These are phyloP conservation scores for Nothopassalora personata DNA, from an alignment of 2,329 filamentous ascomycete species.

Conservation along the genomic window DNA sequence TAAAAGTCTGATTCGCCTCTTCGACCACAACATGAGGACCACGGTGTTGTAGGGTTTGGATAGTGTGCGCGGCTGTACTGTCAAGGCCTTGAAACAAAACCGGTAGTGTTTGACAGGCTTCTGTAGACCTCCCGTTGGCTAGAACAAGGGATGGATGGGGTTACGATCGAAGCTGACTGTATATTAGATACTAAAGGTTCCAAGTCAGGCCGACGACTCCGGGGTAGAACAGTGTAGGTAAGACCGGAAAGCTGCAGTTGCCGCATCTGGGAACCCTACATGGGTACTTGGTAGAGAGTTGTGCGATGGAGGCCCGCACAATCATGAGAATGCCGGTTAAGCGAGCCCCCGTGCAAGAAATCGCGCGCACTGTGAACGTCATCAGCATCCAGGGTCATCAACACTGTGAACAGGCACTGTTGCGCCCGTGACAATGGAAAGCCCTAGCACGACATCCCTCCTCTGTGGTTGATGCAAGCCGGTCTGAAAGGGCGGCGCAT, in stretches of 20 bases:
- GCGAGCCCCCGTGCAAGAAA: background rate
- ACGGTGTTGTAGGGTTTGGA: too few relatives aligned
- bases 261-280: conserved; percentile 9
- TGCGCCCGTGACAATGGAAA: background rate
- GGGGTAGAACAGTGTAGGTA: conserved; percentile 4
- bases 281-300: conserved; percentile 2
- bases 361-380: conserved; percentile 1
- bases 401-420: background rate
- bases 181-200: conserved; percentile 7
- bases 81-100: too few relatives aligned
- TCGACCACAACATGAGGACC: too few relatives aligned
- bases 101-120: too few relatives aligned
- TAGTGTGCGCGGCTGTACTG: too few relatives aligned
- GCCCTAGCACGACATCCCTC: background rate
- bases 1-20: too few relatives aligned
- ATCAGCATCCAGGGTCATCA: conserved; percentile 5
- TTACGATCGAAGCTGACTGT: too few relatives aligned
- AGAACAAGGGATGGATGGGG: too few relatives aligned
- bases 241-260: conserved; percentile 16
- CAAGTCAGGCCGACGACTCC: conserved; percentile 14
- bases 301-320: background rate
- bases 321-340: background rate
- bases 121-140: too few relatives aligned
- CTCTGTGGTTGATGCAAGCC: background rate
- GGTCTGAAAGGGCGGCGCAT: conserved; percentile 14